These are phyloP conservation scores for Setaria viridis DNA, from an alignment of 202 grass and related monocot genomes.

Conservation along the genomic window DNA sequence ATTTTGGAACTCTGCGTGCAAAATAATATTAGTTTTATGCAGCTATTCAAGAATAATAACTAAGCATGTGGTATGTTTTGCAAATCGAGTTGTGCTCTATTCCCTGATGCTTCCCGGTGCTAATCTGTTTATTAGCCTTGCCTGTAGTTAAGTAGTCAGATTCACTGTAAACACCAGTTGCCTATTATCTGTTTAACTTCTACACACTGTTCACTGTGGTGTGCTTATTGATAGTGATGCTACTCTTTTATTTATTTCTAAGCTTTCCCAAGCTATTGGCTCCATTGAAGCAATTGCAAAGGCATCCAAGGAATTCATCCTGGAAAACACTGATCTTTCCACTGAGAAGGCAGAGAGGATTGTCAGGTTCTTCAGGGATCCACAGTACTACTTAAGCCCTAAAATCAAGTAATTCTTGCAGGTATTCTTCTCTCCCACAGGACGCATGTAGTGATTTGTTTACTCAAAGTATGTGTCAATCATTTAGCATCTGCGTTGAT, in stretches of 20 bases:
- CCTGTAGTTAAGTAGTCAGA: background rate
- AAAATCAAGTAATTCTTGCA: slow-evolving; percentile 58
- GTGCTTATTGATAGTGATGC: slow-evolving; percentile 24
- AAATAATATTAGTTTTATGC: background rate
- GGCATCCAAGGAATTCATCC: slow-evolving; percentile 69
- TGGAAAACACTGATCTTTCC: slow-evolving; percentile 91
- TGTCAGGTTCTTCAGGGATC: slow-evolving; percentile 86
- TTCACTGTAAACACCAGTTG: background rate
- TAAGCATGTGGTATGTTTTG: background rate
- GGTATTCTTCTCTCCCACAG: slow-evolving; percentile 39
- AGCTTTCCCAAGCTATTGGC: slow-evolving; percentile 84
- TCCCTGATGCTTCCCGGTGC: background rate
- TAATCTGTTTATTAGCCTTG: background rate
- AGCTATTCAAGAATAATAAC: background rate
- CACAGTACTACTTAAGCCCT: slow-evolving; percentile 75
- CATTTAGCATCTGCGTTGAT: slow-evolving; percentile 5
- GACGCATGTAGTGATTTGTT: background rate
- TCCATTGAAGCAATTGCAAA: slow-evolving; percentile 86
- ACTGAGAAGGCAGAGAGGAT: slow-evolving; percentile 75
- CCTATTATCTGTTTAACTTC: background rate
- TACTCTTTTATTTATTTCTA: slow-evolving; percentile 31
- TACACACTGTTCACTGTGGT: background rate
- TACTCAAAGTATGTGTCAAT: background rate
- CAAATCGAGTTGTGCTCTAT: background rate
- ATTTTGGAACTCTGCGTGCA: background rate